These are phyloP conservation scores for Lactuca sativa DNA, from an alignment of 129 eudicot species.

Conservation along the genomic window DNA sequence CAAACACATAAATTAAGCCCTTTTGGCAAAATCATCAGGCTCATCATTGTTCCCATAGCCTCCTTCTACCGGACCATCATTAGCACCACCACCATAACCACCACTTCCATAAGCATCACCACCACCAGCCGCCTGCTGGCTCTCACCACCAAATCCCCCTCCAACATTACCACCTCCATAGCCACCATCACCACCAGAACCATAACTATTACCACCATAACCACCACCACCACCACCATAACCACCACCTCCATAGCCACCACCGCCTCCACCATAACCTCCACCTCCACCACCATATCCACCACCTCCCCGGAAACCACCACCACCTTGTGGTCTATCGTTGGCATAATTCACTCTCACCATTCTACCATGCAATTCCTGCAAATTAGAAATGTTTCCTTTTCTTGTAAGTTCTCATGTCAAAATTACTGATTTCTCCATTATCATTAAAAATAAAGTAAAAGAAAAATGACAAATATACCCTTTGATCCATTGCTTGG, in stretches of 20 bases:
- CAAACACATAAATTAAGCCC: constrained; percentile 32
- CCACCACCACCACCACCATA: constrained; percentile 37
- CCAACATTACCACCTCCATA: constrained; percentile 15
- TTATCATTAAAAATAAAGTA: not conserved
- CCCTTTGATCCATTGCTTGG: constrained; percentile 85
- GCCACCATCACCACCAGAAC: constrained; percentile 22
- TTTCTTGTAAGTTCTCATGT: not conserved
- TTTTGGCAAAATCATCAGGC: constrained; percentile 52
- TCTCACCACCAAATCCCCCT: constrained; percentile 2
- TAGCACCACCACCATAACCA: constrained; percentile 26
- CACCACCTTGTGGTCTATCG: constrained; percentile 62
- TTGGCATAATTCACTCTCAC: constrained; percentile 69
- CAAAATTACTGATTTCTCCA: not conserved
- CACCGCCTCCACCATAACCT: constrained; percentile 30
- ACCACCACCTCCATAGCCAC: constrained; percentile 23
- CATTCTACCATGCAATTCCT: constrained; percentile 82
- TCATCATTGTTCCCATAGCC: constrained; percentile 47
- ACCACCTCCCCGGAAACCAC: constrained; percentile 32
- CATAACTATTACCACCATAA: constrained; percentile 27
- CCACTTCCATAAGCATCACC: constrained; percentile 21
- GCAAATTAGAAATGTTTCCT: not conserved
- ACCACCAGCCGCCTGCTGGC: not conserved
- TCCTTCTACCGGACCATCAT: constrained; percentile 35
- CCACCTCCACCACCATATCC: constrained; percentile 33
- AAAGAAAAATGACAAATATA: constrained; percentile 3